Evolutionary conservation across 352 stramenopile genomes (phyloP), one percentile per base, ranked within the genome.

Genomic region (Phytophthora citrophthora): DNA sequence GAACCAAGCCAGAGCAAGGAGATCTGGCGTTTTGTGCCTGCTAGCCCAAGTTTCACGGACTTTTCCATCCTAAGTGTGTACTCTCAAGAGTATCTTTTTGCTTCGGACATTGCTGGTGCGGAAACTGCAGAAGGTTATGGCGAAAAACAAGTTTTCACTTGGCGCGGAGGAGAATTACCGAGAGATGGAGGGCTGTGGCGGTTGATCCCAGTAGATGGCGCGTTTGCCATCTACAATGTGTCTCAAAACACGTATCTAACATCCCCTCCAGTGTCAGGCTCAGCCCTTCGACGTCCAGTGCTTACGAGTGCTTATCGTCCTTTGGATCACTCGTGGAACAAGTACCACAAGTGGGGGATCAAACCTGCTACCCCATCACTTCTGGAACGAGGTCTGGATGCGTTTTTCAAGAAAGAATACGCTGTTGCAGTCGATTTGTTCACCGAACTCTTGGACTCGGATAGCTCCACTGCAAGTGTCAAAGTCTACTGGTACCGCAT

Each of bases 1-100:
- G 70, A 66, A 18, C 48, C 68, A 2, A 70, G 81, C 26, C 51
- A 71, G 13, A 61, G 62, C 40, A 83, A 81, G 34, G 74, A 86
- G 18, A 59, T 79, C 50, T 74, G 65, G 60, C 54, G 53, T 3
- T 59, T 74, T 29, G 46, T 70, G 2, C 65, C 65, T 16, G 29
- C 55, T 0, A 66, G 34, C 8, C 48, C 62, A 34, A 56, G 27
- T 13, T 66, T 59, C 34, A 70, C 62, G n/a, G 62, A 71, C 15
- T 66, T 71, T 38, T 62, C 48, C 49, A 61, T 71, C 43, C 49
- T 71, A 9, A 71, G 29, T 23, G 55, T 71, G 18, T 67, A 44
- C 11, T 54, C 55, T 1, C 47, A 58, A 15, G 62, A 71, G 36
- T 71, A 71, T 26, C 27, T 66, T 34, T 49, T 66, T 11, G 56